Conservation (phyloP, 345 rosid genomes). For the Microthlaspi erraticum region DNA sequence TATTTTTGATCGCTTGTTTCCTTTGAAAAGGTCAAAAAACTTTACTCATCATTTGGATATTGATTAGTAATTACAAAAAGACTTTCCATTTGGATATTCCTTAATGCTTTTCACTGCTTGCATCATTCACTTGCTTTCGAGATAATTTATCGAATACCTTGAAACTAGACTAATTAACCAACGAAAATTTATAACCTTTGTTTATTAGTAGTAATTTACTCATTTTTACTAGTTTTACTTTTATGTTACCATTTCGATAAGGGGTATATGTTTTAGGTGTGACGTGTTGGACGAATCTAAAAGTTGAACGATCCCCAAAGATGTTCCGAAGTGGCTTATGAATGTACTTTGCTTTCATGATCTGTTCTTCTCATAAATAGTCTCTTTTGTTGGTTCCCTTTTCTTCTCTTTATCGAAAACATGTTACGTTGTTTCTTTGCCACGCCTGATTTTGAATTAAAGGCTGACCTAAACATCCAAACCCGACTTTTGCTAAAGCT, state of each 20-base stretch:
- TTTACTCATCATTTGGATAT: slow-evolving; percentile 30
- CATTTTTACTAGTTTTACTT: neutral
- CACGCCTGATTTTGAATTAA: slow-evolving; percentile 47
- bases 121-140: slow-evolving; percentile 25
- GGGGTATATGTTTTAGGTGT: too few relatives aligned
- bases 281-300: too few relatives aligned
- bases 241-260: neutral
- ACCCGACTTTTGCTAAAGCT: slow-evolving; percentile 45
- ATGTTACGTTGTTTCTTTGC: slow-evolving; percentile 41
- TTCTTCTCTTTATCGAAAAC: slow-evolving; percentile 17
- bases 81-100: neutral
- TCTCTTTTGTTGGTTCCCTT: slow-evolving; percentile 15
- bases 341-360: slow-evolving; percentile 30
- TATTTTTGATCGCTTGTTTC: slow-evolving; percentile 26
- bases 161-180: slow-evolving; percentile 10
- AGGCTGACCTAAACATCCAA: slow-evolving; percentile 32
- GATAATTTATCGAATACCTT: slow-evolving; percentile 22
- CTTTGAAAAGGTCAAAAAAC: slow-evolving; percentile 36
- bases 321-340: slow-evolving; percentile 36
- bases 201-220: neutral
- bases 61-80: slow-evolving; percentile 24
- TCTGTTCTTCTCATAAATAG: slow-evolving; percentile 24
- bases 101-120: slow-evolving; percentile 17
- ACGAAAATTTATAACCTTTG: neutral
- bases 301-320: slow-evolving; percentile 12